Conservation (phyloP, 352 stramenopile species). For the Phytophthora citrophthora region DNA sequence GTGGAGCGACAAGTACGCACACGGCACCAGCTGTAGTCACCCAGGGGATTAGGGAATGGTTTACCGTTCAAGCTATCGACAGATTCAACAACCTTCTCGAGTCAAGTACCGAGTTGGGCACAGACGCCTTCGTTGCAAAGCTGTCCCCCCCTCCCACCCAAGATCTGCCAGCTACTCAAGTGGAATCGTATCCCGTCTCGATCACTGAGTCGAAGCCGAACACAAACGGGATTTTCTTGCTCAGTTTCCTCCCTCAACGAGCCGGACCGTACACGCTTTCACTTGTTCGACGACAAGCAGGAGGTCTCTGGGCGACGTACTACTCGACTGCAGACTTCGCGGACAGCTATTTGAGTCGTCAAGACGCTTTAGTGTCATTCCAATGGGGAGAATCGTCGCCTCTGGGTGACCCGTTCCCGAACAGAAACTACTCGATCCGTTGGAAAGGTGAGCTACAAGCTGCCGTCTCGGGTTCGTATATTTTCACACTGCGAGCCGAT, state of each 20-base stretch:
- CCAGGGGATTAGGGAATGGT: conserved; percentile 74
- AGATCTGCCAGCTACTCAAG: not conserved
- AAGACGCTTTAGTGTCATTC: conserved; percentile 89
- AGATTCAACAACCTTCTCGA: conserved; percentile 92
- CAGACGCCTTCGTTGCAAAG: conserved; percentile 58
- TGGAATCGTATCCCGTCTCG: conserved; percentile 48
- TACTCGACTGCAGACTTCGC: conserved; percentile 91
- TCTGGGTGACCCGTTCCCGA: conserved; percentile 69
- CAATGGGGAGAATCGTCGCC: conserved; percentile 80
- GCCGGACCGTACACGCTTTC: conserved; percentile 85
- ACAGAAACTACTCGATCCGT: conserved; percentile 77
- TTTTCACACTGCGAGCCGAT: conserved; percentile 84
- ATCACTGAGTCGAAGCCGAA: conserved; percentile 70
- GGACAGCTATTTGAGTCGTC: conserved; percentile 64
- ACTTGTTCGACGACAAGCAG: conserved; percentile 76
- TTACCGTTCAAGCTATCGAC: conserved; percentile 92
- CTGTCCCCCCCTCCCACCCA: conserved; percentile 50
- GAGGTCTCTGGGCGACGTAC: conserved; percentile 93
- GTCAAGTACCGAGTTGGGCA: conserved; percentile 66
- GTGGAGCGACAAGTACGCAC: conserved; percentile 73
- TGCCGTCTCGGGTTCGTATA: conserved; percentile 62
- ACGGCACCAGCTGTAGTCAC: conserved; percentile 81
- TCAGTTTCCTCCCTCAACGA: conserved; percentile 80
- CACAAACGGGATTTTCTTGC: conserved; percentile 87
- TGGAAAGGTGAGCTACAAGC: conserved; percentile 72